A percentile compares a stretch with the other conserved stretches of the same genome.
Evolutionary conservation across 345 rosid species (phyloP).

Genomic region (Sonneratia caseolaris): DNA sequence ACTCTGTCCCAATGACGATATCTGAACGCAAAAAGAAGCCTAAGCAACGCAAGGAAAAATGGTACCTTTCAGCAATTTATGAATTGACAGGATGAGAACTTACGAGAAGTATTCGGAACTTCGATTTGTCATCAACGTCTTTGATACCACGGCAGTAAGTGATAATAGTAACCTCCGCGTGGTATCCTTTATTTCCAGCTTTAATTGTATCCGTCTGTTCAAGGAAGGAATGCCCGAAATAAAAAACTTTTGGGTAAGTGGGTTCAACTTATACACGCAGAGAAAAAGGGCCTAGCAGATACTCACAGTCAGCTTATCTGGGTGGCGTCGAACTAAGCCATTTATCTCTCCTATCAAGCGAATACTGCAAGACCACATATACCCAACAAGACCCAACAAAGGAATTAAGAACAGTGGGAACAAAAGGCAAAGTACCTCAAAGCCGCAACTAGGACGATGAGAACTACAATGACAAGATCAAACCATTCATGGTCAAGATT

Average conservation of each 20-base stretch:
- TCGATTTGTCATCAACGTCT: constrained; percentile 42
- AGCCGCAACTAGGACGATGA: not conserved
- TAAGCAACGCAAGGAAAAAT: not conserved
- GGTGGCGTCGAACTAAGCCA: constrained; percentile 29
- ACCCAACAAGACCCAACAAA: not conserved
- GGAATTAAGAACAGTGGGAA: not conserved
- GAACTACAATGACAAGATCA: not conserved
- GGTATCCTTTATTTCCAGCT: constrained; percentile 62
- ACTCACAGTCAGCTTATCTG: constrained; percentile 30
- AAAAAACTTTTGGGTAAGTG: not conserved
- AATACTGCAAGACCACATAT: constrained; percentile 14
- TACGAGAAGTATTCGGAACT: constrained; percentile 92
- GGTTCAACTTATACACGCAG: not conserved
- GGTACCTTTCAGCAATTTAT: not conserved
- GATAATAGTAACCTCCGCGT: constrained; percentile 52
- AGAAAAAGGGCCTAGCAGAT: not conserved
- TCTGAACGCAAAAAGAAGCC: not conserved
- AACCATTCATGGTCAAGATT: not conserved
- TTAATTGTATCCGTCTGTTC: constrained; percentile 50
- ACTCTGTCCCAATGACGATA: no score
- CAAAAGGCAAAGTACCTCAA: not conserved
- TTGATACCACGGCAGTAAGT: constrained; percentile 44
- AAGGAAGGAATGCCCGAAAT: not conserved
- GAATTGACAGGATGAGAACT: constrained; percentile 14
- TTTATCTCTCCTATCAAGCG: constrained; percentile 33